Evolutionary conservation across 306 rosid genomes (phyloP).

Genomic region (Fragaria ananassa): DNA sequence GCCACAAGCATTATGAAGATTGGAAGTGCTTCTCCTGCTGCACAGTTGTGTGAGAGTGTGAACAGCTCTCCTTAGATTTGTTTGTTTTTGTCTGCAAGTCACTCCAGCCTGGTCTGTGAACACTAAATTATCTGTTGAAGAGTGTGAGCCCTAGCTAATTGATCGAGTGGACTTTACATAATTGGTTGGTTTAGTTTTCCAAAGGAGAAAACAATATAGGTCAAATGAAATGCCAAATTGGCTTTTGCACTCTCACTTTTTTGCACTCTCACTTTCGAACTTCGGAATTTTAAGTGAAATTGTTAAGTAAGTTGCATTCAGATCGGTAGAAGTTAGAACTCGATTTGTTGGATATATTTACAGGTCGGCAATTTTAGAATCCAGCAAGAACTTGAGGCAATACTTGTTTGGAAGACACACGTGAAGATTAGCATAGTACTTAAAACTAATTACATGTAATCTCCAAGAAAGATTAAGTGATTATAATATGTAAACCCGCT

Average conservation of each 20-base stretch:
- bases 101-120: neutral
- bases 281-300: too few species aligned
- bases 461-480: neutral
- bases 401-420: neutral
- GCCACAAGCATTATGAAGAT: neutral
- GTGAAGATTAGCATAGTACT: neutral
- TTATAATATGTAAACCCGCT: constrained; percentile 9
- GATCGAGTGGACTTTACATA: neutral
- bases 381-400: neutral
- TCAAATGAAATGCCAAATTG: constrained; percentile 1
- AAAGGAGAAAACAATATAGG: neutral
- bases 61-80: neutral
- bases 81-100: neutral
- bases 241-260: neutral
- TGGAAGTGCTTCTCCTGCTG: neutral
- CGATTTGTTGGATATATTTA: neutral
- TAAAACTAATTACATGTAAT: neutral
- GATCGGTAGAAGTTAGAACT: neutral
- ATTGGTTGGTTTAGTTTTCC: neutral
- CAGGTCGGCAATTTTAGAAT: neutral
- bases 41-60: neutral
- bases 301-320: too few species aligned
- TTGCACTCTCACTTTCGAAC: too few species aligned
- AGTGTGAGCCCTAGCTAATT: neutral
- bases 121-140: neutral